A percentile compares a stretch with the other conserved stretches of the same genome.
Conservation (phyloP, 306 rosid genomes). For the Alnus rubra region DNA sequence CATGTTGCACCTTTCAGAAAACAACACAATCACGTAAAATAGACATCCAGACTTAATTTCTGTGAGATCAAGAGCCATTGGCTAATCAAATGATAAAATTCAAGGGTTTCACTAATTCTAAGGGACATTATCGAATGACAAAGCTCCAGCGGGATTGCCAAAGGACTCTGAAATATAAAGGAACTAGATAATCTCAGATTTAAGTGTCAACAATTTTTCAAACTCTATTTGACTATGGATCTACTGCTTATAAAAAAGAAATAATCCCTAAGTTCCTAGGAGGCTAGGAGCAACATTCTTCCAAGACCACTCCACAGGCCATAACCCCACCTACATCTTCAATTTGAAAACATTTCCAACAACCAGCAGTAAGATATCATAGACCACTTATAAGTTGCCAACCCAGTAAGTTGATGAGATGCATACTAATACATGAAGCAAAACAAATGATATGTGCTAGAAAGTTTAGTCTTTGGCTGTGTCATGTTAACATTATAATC, state of each 20-base stretch:
- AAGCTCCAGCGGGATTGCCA: no score
- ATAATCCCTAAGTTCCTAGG: background rate
- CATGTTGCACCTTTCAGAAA: background rate
- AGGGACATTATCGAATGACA: background rate
- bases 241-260: background rate
- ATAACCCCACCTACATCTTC: background rate
- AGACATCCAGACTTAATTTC: background rate
- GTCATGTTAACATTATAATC: slow-evolving; percentile 11
- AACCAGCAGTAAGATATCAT: background rate
- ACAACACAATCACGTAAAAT: background rate
- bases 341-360: background rate
- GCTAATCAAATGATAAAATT: background rate
- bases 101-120: background rate
- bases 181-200: background rate
- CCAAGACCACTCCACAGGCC: background rate
- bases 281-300: background rate
- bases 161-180: background rate
- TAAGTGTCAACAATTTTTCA: background rate
- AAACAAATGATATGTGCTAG: background rate
- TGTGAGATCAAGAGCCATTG: background rate
- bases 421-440: background rate
- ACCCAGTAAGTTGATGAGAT: background rate
- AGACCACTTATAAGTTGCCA: background rate
- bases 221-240: background rate
- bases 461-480: background rate